Evolutionary conservation across 1,284 basidiomycete genomes (phyloP), one percentile per base, ranked within the genome.

Genomic region (Marasmius fiardii): DNA sequence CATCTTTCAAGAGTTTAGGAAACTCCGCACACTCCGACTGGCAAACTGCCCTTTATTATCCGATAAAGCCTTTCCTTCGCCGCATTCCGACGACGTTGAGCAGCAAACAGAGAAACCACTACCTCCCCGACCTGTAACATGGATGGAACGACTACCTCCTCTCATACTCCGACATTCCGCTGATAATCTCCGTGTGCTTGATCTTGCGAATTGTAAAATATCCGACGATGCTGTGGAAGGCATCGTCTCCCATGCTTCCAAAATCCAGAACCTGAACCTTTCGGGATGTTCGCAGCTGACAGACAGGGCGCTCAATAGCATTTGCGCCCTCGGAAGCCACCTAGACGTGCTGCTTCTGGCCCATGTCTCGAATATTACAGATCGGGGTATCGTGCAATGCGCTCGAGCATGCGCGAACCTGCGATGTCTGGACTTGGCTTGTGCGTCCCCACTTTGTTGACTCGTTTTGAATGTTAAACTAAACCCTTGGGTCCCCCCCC

Each of bases 241-340:
- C 20, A 81, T 97, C 56, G 79, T 95, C 35, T 73, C 75, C 52
- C 89, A 94, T 64, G 92, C 92, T 45, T 89, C 90, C 1, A 83
- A 82, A 62, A 82, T 98, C 60, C 83, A 93, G 57, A 88, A 82
- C 58, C 70, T 98, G 53, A 85, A 86, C 47, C 73, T 98, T 47
- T 86, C 92, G 24, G 93, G 93, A 52, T 98, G 95, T 71, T 71
- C 79, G n/a, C 69, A 78, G 51, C 77, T 98, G 65, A 94, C 93
- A 3, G 89, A 97, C 71, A 75, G 74, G 56, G 78, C 85, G 0
- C 70, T 95, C 52, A 79, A 84, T 60, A 83, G 80, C 63, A 84
- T 97, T 35, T 81, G 82, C 61, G 78, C 76, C 65, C 79, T 97
- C 24, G 88, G 90, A 14, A 85, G 85, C 63, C 81, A 91, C 64